Evolutionary conservation across 371 early-diverging fungal species (phyloP).

Genomic region (Lichtheimia corymbifera): DNA sequence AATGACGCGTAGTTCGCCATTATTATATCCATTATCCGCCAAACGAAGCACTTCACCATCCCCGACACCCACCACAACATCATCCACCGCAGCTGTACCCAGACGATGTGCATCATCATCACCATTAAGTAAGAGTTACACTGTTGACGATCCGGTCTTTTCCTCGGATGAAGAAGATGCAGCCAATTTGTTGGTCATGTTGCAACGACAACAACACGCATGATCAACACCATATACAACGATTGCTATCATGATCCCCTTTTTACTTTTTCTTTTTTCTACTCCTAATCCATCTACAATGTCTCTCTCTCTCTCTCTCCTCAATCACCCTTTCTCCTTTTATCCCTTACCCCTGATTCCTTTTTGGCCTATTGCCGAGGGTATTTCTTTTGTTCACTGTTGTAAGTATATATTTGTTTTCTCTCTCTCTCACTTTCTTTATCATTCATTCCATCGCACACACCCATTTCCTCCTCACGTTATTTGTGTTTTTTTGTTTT

Average conservation of each 20-base stretch:
- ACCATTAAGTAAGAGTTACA: not conserved
- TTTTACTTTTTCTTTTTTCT: not conserved
- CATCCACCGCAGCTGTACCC: too few species aligned
- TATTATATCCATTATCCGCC: constrained; percentile 29
- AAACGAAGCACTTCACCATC: constrained; percentile 38
- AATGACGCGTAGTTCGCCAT: constrained; percentile 6
- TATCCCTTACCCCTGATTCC: too few species aligned
- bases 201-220: constrained; percentile 22
- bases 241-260: constrained; percentile 1
- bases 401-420: too few species aligned
- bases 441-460: too few species aligned
- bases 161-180: constrained; percentile 42
- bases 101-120: constrained; percentile 6
- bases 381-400: too few species aligned
- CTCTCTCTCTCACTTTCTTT: too few species aligned
- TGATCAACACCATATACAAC: not conserved
- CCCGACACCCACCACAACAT: constrained; percentile 3
- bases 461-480: too few species aligned
- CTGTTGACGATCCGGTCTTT: not conserved
- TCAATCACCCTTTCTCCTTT: too few species aligned
- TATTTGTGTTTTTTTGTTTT: too few species aligned
- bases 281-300: not conserved
- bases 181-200: constrained; percentile 47
- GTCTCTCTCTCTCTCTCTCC: too few species aligned
- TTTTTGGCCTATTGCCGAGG: too few species aligned